These are phyloP conservation scores for Euphorbia schlechtendalii DNA, from an alignment of 441 rosid species.

Conservation along the genomic window DNA sequence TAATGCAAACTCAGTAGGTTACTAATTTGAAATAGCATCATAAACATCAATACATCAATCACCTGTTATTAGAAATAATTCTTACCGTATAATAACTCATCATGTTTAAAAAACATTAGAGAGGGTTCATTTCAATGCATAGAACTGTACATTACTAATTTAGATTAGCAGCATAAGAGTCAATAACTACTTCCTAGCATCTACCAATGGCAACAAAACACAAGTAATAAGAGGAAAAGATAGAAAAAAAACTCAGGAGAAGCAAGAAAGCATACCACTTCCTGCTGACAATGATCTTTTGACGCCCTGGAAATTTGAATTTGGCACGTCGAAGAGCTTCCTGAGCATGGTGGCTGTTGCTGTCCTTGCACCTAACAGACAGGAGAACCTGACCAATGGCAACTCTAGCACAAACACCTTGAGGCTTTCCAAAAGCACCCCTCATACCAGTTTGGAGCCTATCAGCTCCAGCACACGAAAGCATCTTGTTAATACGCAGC, in stretches of 20 bases:
- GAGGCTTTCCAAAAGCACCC: slow-evolving; percentile 57
- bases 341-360: slow-evolving; percentile 72
- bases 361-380: slow-evolving; percentile 83
- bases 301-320: slow-evolving; percentile 45
- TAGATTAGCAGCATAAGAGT: too few species aligned
- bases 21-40: neutral
- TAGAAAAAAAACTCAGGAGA: too few species aligned
- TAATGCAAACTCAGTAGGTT: neutral
- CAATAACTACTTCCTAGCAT: too few species aligned
- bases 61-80: too few species aligned
- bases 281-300: slow-evolving; percentile 10
- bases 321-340: slow-evolving; percentile 93
- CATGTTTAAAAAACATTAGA: neutral
- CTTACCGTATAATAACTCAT: neutral
- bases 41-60: too few species aligned
- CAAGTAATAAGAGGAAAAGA: too few species aligned
- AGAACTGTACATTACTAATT: too few species aligned
- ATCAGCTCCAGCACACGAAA: slow-evolving; percentile 96
- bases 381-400: slow-evolving; percentile 79
- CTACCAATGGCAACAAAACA: too few species aligned
- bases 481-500: slow-evolving; percentile 89
- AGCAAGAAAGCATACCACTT: slow-evolving; percentile 47
- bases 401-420: slow-evolving; percentile 48
- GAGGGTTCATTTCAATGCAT: neutral
- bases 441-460: slow-evolving; percentile 87